These are phyloP conservation scores for Ottelia alismoides DNA, from an alignment of 106 monocot species.

Conservation along the genomic window DNA sequence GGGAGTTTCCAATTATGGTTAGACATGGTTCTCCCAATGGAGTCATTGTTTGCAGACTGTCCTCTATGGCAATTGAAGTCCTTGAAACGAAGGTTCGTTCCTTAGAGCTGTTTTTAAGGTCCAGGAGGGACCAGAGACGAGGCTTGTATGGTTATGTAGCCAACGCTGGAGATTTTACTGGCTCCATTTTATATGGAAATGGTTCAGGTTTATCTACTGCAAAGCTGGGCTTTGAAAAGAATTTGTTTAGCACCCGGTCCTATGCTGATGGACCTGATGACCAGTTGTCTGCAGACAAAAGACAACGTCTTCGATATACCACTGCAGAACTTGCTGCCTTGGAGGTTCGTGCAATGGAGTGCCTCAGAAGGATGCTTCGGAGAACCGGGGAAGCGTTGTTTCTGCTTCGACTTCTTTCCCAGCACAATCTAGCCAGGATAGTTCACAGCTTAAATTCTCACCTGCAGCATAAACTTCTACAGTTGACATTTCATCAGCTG, in stretches of 20 bases:
- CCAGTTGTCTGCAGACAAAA: slow-evolving; percentile 33
- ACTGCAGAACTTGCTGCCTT: slow-evolving; percentile 83
- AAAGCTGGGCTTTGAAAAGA: slow-evolving; percentile 18
- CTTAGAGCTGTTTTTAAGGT: slow-evolving; percentile 79
- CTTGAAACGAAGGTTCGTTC: slow-evolving; percentile 78
- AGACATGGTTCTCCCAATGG: slow-evolving; percentile 38
- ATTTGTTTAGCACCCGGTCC: slow-evolving; percentile 14
- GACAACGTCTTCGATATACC: slow-evolving; percentile 47
- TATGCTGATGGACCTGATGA: slow-evolving; percentile 20
- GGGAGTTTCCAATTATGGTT: slow-evolving; percentile 80
- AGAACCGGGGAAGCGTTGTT: slow-evolving; percentile 95
- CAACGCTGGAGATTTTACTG: slow-evolving; percentile 62
- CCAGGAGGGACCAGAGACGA: slow-evolving; percentile 82
- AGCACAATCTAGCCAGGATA: slow-evolving; percentile 77
- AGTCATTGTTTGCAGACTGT: slow-evolving; percentile 57
- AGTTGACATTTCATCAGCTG: slow-evolving; percentile 82
- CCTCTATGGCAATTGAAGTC: slow-evolving; percentile 46
- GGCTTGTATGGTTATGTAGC: slow-evolving; percentile 96
- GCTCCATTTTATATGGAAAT: slow-evolving; percentile 65
- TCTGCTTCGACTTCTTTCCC: slow-evolving; percentile 83
- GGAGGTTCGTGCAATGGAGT: slow-evolving; percentile 99
- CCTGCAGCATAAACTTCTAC: slow-evolving; percentile 42
- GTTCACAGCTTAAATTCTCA: slow-evolving; percentile 57
- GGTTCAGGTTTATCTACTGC: slow-evolving; percentile 20
- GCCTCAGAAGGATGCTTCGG: slow-evolving; percentile 84